A percentile compares a stretch with the other conserved stretches of the same genome.
Evolutionary conservation across 2,329 filamentous ascomycete genomes (phyloP).

Genomic region (Scorias spongiosa): DNA sequence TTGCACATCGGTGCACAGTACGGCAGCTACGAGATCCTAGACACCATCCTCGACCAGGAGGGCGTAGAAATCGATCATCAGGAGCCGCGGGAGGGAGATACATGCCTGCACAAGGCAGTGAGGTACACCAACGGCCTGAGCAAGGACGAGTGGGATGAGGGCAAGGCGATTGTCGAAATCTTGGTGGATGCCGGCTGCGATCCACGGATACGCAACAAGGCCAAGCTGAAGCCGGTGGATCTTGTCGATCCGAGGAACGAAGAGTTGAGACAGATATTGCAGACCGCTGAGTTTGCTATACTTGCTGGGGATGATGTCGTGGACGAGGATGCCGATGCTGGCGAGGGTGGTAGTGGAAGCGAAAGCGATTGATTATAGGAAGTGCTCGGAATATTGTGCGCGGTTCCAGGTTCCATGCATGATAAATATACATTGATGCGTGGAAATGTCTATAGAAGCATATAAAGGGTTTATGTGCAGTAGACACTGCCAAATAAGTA

Average conservation of each 20-base stretch:
- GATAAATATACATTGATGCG: too few species aligned
- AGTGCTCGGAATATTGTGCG: not conserved
- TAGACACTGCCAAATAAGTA: too few species aligned
- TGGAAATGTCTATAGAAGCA: too few species aligned
- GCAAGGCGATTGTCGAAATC: slow-evolving; percentile 55
- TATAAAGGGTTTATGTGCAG: too few species aligned
- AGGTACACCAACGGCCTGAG: slow-evolving; percentile 59
- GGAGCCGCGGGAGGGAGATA: slow-evolving; percentile 57
- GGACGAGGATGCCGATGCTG: slow-evolving; percentile 30
- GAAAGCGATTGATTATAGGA: slow-evolving; percentile 26
- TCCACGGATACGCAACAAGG: slow-evolving; percentile 52
- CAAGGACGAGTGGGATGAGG: slow-evolving; percentile 47
- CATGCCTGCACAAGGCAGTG: slow-evolving; percentile 64
- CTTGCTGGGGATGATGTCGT: slow-evolving; percentile 33
- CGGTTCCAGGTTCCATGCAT: too few species aligned
- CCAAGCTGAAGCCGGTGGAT: slow-evolving; percentile 54
- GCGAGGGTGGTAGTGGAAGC: slow-evolving; percentile 26
- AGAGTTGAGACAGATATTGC: slow-evolving; percentile 46
- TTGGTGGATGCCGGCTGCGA: slow-evolving; percentile 67
- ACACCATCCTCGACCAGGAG: slow-evolving; percentile 68
- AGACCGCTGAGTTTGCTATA: slow-evolving; percentile 54
- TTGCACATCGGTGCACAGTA: slow-evolving; percentile 77
- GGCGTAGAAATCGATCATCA: slow-evolving; percentile 72
- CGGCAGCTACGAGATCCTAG: slow-evolving; percentile 76
- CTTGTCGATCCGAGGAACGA: slow-evolving; percentile 58